Evolutionary conservation across 441 rosid species (phyloP), one percentile per base, ranked within the genome.

Genomic region (Populus hybrid): DNA sequence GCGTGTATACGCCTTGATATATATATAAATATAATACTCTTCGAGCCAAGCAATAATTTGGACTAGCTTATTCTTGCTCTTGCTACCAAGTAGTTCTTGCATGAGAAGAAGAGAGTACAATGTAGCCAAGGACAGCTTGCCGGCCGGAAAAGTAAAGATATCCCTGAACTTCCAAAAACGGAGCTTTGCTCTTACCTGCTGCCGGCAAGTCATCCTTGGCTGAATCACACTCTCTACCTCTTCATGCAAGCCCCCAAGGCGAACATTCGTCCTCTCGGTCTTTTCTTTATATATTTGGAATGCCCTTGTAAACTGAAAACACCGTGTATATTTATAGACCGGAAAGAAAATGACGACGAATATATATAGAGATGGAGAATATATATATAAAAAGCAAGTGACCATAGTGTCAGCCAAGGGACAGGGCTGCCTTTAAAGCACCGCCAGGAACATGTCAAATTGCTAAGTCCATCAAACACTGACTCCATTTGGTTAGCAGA

Each of bases 161-260:
- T 14, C 59, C n/a, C 5, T 53, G 61, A 4, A 14, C 61, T 18
- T 14, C 61, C n/a, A 5, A 18, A 12, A 14, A 46, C 20, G 18
- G 18, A 53, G 61, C 61, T 18, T 18, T 6, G 61, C n/a, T 16
- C n/a, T 53, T 16, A 16, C n/a, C 61, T 4, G 61, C n/a, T 50
- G 86, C 89, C 91, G 91, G 94, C 91, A 90, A 89, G 94, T 89
- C 92, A 88, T 89, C 93, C 97, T 89, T 91, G 95, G 97, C 92
- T 93, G 91, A 87, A 83, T 73, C 82, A 63, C 81, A 81, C 90
- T 87, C 90, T 84, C 83, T 85, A 53, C 84, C 78, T 80, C 88
- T 84, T 87, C 95, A 87, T 85, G 90, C 86, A 84, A 93, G 88
- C 77, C 85, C 82, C 68, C 80, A 18, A 21, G 28, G 69, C 46